Evolutionary conservation across 1,139 yeast species (phyloP).

Genomic region (Yamadazyma songkhlaensis): DNA sequence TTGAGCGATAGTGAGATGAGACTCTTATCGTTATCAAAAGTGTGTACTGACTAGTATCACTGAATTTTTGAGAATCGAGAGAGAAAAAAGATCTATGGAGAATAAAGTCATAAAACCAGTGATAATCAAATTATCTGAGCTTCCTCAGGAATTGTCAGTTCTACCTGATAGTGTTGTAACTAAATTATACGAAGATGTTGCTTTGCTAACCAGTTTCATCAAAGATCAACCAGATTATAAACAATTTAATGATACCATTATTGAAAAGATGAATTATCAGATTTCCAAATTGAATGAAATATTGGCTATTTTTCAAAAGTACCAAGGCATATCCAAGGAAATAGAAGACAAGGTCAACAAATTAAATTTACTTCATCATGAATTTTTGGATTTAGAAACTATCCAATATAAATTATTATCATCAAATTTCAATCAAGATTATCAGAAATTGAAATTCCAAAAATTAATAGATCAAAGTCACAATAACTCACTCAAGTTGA

Average conservation of each 20-base stretch:
- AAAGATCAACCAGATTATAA: constrained; percentile 23
- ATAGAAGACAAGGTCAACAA: constrained; percentile 26
- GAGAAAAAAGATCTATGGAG: neutral
- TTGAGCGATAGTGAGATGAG: neutral
- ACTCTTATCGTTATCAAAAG: constrained; percentile 2
- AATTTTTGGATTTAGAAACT: constrained; percentile 36
- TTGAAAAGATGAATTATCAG: constrained; percentile 19
- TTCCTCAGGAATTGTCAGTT: constrained; percentile 18
- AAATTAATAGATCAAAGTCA: constrained; percentile 25
- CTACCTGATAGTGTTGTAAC: constrained; percentile 28
- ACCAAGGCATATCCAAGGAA: constrained; percentile 20
- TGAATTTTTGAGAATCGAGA: neutral
- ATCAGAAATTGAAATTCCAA: constrained; percentile 28
- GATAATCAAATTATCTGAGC: constrained; percentile 2
- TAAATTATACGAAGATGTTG: constrained; percentile 26
- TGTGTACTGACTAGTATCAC: neutral
- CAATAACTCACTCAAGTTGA: constrained; percentile 20
- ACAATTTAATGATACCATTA: constrained; percentile 16
- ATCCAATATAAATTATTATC: constrained; percentile 41
- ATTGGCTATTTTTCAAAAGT: constrained; percentile 23
- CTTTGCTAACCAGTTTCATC: constrained; percentile 32
- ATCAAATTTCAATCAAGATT: constrained; percentile 34
- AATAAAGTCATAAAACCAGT: constrained; percentile 6
- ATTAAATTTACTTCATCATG: constrained; percentile 27
- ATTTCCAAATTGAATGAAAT: constrained; percentile 23